Conservation (phyloP, 306 rosid genomes). For the Macrotyloma uniflorum region DNA sequence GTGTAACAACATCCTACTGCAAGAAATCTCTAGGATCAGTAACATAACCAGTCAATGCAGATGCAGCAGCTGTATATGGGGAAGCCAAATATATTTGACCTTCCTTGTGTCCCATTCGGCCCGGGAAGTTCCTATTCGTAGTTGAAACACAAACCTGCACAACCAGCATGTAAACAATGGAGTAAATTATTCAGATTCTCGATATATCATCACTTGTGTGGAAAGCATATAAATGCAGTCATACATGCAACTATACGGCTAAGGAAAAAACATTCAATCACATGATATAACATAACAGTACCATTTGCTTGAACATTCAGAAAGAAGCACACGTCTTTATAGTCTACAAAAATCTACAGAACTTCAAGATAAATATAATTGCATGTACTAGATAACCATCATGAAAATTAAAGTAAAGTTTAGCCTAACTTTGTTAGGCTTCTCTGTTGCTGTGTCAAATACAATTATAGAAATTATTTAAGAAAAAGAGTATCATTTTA, state of each 20-base stretch:
- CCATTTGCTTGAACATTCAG: constrained; percentile 1
- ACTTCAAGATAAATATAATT: background rate
- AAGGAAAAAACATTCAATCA: background rate
- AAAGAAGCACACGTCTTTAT: constrained; percentile 6
- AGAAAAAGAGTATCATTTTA: background rate
- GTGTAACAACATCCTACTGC: constrained; percentile 48
- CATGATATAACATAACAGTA: background rate
- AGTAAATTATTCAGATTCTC: constrained; percentile 20
- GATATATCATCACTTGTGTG: background rate
- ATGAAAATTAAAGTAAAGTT: background rate
- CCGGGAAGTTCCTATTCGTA: constrained; percentile 92
- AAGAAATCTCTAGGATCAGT: constrained; percentile 96
- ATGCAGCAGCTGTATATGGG: constrained; percentile 95
- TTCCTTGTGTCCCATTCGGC: constrained; percentile 97
- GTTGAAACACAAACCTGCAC: constrained; percentile 80
- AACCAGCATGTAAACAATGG: background rate
- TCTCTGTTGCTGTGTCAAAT: background rate
- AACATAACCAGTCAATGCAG: constrained; percentile 93
- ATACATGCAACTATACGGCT: too few relatives aligned
- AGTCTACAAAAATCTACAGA: background rate
- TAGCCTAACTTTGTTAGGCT: background rate
- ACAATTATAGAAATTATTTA: background rate
- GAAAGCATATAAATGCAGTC: constrained; percentile 22
- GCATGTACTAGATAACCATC: background rate
- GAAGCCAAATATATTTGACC: constrained; percentile 94